Conservation (phyloP, 208 protist species). For the Crithidia brevicula region DNA sequence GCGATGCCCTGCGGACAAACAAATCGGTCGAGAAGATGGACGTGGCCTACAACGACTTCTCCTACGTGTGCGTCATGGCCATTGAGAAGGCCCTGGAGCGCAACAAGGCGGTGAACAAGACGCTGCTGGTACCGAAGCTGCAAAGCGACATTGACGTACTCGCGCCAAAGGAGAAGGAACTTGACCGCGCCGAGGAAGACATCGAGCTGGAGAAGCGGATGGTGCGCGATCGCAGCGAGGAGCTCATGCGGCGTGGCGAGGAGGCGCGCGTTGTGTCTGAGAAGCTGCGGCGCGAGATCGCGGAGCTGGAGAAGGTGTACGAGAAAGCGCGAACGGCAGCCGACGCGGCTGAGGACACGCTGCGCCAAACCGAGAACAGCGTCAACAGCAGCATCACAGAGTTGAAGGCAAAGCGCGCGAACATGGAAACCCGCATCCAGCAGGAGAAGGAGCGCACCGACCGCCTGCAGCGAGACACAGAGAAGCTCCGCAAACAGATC, state of each 20-base stretch:
- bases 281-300: constrained; percentile 74
- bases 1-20: constrained; percentile 70
- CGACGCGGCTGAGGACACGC: constrained; percentile 64
- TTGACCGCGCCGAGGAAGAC: constrained; percentile 76
- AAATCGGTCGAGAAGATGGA: constrained; percentile 82
- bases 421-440: constrained; percentile 76
- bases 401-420: constrained; percentile 64
- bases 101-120: constrained; percentile 75
- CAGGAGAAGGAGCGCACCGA: constrained; percentile 82
- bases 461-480: constrained; percentile 74
- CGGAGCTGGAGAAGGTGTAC: constrained; percentile 72
- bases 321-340: constrained; percentile 34
- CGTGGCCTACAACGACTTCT: constrained; percentile 92
- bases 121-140: constrained; percentile 75
- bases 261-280: constrained; percentile 80
- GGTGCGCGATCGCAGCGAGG: constrained; percentile 85
- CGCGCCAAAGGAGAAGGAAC: constrained; percentile 84
- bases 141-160: constrained; percentile 77
- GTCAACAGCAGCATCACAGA: constrained; percentile 57
- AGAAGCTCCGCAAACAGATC: constrained; percentile 79
- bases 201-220: constrained; percentile 86
- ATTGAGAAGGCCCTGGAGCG: constrained; percentile 64
- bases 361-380: constrained; percentile 65
- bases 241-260: constrained; percentile 82
- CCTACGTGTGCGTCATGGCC: constrained; percentile 85